phyloP scores from a whole-genome alignment of 2,329 filamentous ascomycete species.

The Ophiostoma ulmi region DNA sequence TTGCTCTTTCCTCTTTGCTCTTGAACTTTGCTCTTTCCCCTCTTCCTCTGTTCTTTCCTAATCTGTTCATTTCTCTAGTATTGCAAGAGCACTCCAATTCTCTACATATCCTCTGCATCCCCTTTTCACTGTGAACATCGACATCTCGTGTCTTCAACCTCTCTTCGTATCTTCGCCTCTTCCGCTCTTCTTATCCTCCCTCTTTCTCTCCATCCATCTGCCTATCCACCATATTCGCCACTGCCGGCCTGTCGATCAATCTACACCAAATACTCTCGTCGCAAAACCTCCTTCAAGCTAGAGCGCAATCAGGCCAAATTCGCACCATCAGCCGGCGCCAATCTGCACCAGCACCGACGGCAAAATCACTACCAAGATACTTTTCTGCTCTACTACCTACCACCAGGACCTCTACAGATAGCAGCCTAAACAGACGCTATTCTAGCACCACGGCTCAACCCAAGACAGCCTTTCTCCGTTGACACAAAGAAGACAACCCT shows the following conservation, averaged over 20 bases:
- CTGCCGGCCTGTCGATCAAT: constrained; percentile 8
- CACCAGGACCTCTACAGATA: neutral
- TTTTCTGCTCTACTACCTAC: no score
- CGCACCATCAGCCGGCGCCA: neutral
- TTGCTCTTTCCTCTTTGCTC: constrained; percentile 10
- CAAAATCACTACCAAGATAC: no score
- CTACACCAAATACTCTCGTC: constrained; percentile 2
- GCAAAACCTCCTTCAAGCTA: constrained; percentile 5
- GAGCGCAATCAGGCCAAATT: neutral
- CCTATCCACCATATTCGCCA: constrained; percentile 2
- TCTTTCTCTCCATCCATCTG: neutral
- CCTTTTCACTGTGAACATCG: neutral
- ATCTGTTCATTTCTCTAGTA: constrained; percentile 3
- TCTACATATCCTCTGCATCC: constrained; percentile 9
- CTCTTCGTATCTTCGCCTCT: neutral
- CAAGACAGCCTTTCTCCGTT: neutral
- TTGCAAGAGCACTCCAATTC: neutral
- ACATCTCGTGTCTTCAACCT: neutral
- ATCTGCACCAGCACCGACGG: neutral
- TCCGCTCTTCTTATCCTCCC: no score
- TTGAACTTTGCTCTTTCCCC: neutral
- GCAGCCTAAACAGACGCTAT: neutral
- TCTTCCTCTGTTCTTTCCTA: constrained; percentile 1
- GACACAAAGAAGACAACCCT: neutral
- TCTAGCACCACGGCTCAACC: neutral